Base-by-base conservation (phyloP, 495 filamentous ascomycete genomes). In the Clavariopsis aquatica region DNA sequence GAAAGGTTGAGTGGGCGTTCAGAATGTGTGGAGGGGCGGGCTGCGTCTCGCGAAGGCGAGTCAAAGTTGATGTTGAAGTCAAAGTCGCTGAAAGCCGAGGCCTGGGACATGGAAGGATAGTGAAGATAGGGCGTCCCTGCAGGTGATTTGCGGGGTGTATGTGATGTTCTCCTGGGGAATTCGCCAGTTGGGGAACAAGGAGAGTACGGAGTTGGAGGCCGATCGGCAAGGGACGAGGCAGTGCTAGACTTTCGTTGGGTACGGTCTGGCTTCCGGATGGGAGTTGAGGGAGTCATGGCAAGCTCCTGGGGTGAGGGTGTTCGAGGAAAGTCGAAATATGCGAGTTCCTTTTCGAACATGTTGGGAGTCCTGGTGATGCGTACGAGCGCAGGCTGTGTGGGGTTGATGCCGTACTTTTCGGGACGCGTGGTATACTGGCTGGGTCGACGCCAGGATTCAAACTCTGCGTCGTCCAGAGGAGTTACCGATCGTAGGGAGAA, bases 371-470 rank as follows among this genome's bases (percentile, higher is more conserved):
- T 55, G 20, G 34, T 52, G 29, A 28, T 61, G 17, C 60, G 68
- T 12, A 66, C 53, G 28, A 66, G 52, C 29, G 59, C 60, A 15
- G 64, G 68, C 36, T 62, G 52, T 1, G 68, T 62, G 17, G 68
- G 62, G 41, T 26, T 64, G 59, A 70, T 70, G 17, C 54, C 57
- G 46, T 68, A 64, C 36, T 71, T 71, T 31, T 68, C 64, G 1
- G 60, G 61, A 6, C 57, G 65, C 36, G 61, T 29, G 10, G 62
- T 68, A 28, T 71, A 65, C 29, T 59, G 54, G 34, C 65, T 65
- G 4, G 69, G 69, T 36, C 65, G 55, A n/a, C 69, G 57, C 69
- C 69, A 71, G 24, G 69, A 71, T 58, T 71, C 69, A 34, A 71
- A 71, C 34, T 68, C 65, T 31, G 69, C 69, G 43, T 71, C 69